Evolutionary conservation across 2,329 filamentous ascomycete species (phyloP).

Genomic region (Coniochaeta sp.): DNA sequence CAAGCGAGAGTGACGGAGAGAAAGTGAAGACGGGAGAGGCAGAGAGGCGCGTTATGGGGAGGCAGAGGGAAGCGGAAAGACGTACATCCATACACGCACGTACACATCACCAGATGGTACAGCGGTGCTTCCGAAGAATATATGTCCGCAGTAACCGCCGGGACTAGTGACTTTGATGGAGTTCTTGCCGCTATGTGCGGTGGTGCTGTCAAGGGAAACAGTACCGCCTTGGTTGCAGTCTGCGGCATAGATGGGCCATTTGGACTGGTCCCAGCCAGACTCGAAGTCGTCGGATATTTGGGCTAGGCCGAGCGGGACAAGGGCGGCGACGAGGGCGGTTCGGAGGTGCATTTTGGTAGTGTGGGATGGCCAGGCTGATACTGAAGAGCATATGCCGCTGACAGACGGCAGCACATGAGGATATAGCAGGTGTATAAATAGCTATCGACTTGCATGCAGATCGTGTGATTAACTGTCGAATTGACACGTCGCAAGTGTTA

Average conservation of each 20-base stretch:
- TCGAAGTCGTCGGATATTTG: slow-evolving; percentile 53
- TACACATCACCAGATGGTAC: slow-evolving; percentile 52
- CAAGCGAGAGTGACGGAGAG: no score
- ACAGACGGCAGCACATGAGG: no score
- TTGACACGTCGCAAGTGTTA: no score
- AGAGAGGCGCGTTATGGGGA: no score
- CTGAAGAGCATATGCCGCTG: no score
- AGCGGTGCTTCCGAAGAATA: slow-evolving; percentile 52
- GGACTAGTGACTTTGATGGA: slow-evolving; percentile 45
- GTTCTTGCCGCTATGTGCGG: slow-evolving; percentile 48
- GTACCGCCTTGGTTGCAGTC: slow-evolving; percentile 55
- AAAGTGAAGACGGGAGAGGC: no score
- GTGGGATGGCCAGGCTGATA: no score
- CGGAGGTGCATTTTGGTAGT: slow-evolving; percentile 39
- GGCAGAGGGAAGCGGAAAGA: no score
- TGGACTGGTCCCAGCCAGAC: slow-evolving; percentile 46
- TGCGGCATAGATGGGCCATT: slow-evolving; percentile 51
- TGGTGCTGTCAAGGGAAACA: slow-evolving; percentile 48
- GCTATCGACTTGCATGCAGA: no score
- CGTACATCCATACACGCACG: slow-evolving; percentile 50
- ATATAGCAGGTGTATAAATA: no score
- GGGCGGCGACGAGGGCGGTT: slow-evolving; percentile 34
- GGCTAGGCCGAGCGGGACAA: slow-evolving; percentile 39
- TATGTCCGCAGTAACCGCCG: slow-evolving; percentile 50
- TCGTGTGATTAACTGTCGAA: no score